phyloP scores from a whole-genome alignment of 805 yeast genomes.

The Metschnikowia kofuensis region DNA sequence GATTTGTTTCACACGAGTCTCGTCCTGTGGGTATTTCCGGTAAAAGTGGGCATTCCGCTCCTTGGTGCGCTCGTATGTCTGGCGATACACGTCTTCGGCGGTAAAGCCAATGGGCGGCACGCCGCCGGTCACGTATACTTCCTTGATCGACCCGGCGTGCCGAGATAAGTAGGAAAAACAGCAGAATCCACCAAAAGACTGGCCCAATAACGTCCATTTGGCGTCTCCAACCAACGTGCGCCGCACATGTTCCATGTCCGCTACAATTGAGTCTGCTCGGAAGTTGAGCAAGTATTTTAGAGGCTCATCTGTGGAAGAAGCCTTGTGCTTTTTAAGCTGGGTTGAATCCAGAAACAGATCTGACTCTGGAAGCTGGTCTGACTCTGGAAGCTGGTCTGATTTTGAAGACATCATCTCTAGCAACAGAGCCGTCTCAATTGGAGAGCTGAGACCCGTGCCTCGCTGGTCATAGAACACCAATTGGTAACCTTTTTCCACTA shows the following conservation, averaged over 20 bases:
- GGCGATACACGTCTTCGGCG: slow-evolving; percentile 48
- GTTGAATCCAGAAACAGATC: background rate
- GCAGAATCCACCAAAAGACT: slow-evolving; percentile 56
- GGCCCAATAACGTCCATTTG: slow-evolving; percentile 55
- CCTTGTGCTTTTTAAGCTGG: background rate
- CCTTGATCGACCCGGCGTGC: slow-evolving; percentile 39
- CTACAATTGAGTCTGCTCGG: slow-evolving; percentile 52
- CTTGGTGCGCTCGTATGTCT: slow-evolving; percentile 44
- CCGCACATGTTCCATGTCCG: slow-evolving; percentile 49
- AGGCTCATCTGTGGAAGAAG: slow-evolving; percentile 24
- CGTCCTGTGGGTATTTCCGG: slow-evolving; percentile 48
- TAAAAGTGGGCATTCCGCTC: slow-evolving; percentile 50
- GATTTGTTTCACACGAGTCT: slow-evolving; percentile 34
- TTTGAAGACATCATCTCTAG: slow-evolving; percentile 3
- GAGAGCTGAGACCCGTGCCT: slow-evolving; percentile 57
- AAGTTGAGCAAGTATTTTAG: slow-evolving; percentile 42
- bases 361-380: no score
- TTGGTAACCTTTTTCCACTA: slow-evolving; percentile 41
- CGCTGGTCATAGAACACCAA: slow-evolving; percentile 53
- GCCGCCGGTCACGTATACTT: slow-evolving; percentile 54
- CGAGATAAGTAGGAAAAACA: slow-evolving; percentile 47
- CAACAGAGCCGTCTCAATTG: slow-evolving; percentile 37
- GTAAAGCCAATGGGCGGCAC: slow-evolving; percentile 49
- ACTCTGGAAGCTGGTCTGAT: background rate
- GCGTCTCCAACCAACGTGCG: slow-evolving; percentile 27